Evolutionary conservation across 78 protist genomes (phyloP).

Genomic region (Fonticula alba): DNA sequence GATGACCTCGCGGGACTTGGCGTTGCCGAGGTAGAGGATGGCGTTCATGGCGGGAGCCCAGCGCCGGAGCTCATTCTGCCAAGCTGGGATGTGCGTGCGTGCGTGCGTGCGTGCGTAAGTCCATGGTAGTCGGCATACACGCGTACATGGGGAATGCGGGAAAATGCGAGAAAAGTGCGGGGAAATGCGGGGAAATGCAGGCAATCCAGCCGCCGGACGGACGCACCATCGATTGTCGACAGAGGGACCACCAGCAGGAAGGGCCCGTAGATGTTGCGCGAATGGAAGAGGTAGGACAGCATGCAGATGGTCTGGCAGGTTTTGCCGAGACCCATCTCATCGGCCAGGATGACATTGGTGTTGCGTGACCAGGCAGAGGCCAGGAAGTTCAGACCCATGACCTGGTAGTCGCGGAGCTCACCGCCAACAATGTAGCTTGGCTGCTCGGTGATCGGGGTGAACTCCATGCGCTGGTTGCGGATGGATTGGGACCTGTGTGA

Average conservation of each 20-base stretch:
- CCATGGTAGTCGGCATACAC: constrained; percentile 23
- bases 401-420: constrained; percentile 74
- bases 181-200: not conserved
- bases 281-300: constrained; percentile 29
- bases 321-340: constrained; percentile 50
- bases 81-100: constrained; percentile 16
- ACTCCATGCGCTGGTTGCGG: too few species aligned
- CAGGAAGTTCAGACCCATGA: constrained; percentile 61
- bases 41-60: constrained; percentile 71
- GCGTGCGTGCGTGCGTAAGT: too few species aligned
- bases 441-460: not conserved
- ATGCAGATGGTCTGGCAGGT: constrained; percentile 30
- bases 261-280: constrained; percentile 59
- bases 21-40: constrained; percentile 30
- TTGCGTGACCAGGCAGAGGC: constrained; percentile 11
- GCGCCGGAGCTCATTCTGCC: constrained; percentile 58
- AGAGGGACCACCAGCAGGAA: constrained; percentile 80
- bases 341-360: constrained; percentile 42
- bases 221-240: constrained; percentile 9
- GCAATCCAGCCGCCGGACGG: not conserved
- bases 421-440: not conserved
- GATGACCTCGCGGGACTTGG: constrained; percentile 16
- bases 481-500: too few species aligned
- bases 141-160: not conserved
- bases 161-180: not conserved